Evolutionary conservation across 768 basidiomycete genomes (phyloP).

Genomic region (Boletus sensibilis): DNA sequence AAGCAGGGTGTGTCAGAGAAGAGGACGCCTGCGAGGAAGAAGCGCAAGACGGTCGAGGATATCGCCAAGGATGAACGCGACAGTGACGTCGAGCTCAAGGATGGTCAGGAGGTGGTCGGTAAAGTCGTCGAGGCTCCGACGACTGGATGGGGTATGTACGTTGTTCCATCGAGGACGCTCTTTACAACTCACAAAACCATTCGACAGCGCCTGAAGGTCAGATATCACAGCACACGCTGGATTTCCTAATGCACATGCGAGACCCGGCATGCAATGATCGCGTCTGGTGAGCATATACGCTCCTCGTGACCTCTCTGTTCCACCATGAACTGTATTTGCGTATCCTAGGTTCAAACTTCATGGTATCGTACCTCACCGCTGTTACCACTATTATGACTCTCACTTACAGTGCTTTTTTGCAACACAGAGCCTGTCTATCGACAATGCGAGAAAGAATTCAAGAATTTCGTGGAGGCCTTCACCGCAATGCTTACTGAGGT

Average conservation of each 20-base stretch:
- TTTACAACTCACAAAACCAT: neutral
- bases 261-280: constrained; percentile 82
- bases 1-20: constrained; percentile 25
- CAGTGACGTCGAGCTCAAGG: constrained; percentile 47
- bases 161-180: neutral
- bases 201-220: constrained; percentile 74
- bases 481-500: constrained; percentile 64
- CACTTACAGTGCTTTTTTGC: neutral
- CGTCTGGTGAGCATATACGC: constrained; percentile 54
- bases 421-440: constrained; percentile 28
- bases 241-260: constrained; percentile 69
- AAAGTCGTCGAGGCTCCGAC: constrained; percentile 78
- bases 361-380: constrained; percentile 39
- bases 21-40: constrained; percentile 25
- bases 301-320: neutral
- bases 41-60: constrained; percentile 19
- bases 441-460: constrained; percentile 86
- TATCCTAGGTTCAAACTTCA: constrained; percentile 77
- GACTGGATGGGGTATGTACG: constrained; percentile 63
- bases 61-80: constrained; percentile 29
- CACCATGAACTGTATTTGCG: neutral
- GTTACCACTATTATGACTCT: neutral
- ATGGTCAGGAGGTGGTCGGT: constrained; percentile 73
- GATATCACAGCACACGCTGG: constrained; percentile 81
- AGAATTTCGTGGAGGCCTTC: constrained; percentile 73